phyloP scores from a whole-genome alignment of 768 basidiomycete species.

The Suillus spraguei region DNA sequence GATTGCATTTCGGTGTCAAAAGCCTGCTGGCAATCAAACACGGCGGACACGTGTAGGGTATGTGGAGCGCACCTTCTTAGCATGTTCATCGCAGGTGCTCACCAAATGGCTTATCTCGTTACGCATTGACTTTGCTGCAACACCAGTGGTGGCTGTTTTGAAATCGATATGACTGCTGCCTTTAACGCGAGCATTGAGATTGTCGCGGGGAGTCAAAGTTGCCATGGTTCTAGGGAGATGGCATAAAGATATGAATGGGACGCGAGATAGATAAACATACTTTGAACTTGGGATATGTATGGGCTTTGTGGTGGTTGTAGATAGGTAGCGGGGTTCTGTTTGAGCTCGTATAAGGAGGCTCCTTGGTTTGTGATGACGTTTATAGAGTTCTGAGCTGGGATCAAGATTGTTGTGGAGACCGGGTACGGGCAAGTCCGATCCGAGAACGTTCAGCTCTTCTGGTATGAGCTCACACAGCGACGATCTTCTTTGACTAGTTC shows the following conservation, averaged over 20 bases:
- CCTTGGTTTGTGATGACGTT: slow-evolving; percentile 67
- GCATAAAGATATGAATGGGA: slow-evolving; percentile 14
- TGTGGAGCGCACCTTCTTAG: slow-evolving; percentile 68
- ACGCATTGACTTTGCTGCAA: slow-evolving; percentile 95
- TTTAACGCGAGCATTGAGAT: slow-evolving; percentile 71
- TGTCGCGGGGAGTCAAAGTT: slow-evolving; percentile 63
- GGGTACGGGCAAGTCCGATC: slow-evolving; percentile 38
- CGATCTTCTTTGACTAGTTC: slow-evolving; percentile 20
- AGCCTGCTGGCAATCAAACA: slow-evolving; percentile 42
- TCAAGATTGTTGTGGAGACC: slow-evolving; percentile 33
- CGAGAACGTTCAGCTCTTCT: slow-evolving; percentile 26
- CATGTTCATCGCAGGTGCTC: slow-evolving; percentile 69
- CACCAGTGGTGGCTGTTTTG: slow-evolving; percentile 96
- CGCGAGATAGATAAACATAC: slow-evolving; percentile 29
- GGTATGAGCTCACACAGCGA: slow-evolving; percentile 35
- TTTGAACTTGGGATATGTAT: slow-evolving; percentile 54
- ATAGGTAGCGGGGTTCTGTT: slow-evolving; percentile 58
- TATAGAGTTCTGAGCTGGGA: slow-evolving; percentile 44
- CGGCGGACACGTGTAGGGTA: slow-evolving; percentile 12
- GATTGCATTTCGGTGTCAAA: slow-evolving; percentile 85
- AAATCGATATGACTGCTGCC: slow-evolving; percentile 89
- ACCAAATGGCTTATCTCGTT: slow-evolving; percentile 97
- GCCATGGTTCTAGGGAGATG: slow-evolving; percentile 48
- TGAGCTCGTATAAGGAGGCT: slow-evolving; percentile 44
- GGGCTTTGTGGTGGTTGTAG: slow-evolving; percentile 64